Evolutionary conservation across 345 rosid species (phyloP).

Genomic region (Lepidium didymum): DNA sequence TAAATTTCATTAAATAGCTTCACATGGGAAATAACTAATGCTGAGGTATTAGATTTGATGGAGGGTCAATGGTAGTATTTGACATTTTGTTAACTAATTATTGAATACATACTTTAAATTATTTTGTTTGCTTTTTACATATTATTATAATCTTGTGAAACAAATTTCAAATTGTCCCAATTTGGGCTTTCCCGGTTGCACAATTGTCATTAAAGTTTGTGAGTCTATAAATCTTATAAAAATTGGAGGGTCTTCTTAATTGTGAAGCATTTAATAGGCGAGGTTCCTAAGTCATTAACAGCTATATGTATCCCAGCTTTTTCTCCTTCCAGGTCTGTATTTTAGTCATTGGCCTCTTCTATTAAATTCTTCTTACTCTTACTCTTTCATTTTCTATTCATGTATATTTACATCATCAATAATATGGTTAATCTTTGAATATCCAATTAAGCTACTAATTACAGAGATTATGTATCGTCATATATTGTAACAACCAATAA

Average conservation of each 20-base stretch:
- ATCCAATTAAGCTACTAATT: no score
- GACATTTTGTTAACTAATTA: neutral
- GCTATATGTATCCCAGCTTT: constrained; percentile 7
- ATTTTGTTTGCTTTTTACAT: neutral
- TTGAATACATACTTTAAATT: neutral
- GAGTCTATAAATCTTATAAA: neutral
- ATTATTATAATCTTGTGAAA: neutral
- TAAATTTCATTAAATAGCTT: constrained; percentile 23
- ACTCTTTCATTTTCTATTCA: neutral
- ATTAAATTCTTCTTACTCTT: neutral
- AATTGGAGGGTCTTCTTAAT: constrained; percentile 7
- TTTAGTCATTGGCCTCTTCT: constrained; percentile 16
- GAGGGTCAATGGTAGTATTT: constrained; percentile 24
- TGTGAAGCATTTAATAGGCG: constrained; percentile 11
- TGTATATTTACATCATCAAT: neutral
- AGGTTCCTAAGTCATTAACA: constrained; percentile 5
- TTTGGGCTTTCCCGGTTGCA: neutral
- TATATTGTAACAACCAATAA: no score
- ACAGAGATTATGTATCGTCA: no score
- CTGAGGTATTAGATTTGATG: constrained; percentile 17
- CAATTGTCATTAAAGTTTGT: neutral
- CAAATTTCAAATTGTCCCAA: neutral
- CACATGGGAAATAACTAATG: constrained; percentile 27
- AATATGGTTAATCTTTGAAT: no score
- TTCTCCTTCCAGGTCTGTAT: constrained; percentile 4